phyloP scores from a whole-genome alignment of 1,284 basidiomycete genomes.

The Mycocalia duriaeana region DNA sequence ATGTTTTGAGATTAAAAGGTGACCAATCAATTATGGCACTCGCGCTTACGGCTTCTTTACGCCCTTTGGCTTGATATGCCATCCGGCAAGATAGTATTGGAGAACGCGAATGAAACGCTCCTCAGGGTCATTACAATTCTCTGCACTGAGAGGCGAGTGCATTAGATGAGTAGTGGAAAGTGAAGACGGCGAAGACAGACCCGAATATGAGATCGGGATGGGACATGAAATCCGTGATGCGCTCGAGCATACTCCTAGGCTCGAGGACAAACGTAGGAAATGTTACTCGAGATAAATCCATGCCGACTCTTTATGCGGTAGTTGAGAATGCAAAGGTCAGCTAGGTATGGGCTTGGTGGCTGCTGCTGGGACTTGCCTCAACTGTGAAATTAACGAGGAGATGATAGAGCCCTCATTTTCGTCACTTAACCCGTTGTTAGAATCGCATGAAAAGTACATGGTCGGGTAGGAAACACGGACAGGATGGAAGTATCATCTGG shows the following conservation, averaged over 20 bases:
- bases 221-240: conserved; percentile 98
- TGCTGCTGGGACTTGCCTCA: conserved; percentile 46
- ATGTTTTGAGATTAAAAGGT: conserved; percentile 6
- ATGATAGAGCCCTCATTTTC: conserved; percentile 82
- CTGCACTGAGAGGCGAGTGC: conserved; percentile 47
- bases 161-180: conserved; percentile 6
- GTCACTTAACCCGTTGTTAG: conserved; percentile 42
- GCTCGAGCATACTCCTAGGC: conserved; percentile 89
- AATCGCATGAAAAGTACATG: conserved; percentile 17
- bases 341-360: conserved; percentile 1
- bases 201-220: conserved; percentile 98
- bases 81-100: conserved; percentile 96
- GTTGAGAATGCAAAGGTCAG: conserved; percentile 4
- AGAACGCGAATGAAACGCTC: conserved; percentile 90
- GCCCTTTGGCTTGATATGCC: conserved; percentile 99
- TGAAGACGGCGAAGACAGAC: conserved; percentile 41
- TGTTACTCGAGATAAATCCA: conserved; percentile 93
- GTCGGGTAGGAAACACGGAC: conserved; percentile 42
- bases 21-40: neutral
- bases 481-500: conserved; percentile 81
- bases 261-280: conserved; percentile 94
- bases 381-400: conserved; percentile 76
- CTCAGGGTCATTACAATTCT: conserved; percentile 73
- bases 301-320: conserved; percentile 73
- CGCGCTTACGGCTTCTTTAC: conserved; percentile 93